These are phyloP conservation scores for Vitis cinerea DNA, from an alignment of 164 flowering plant species.

Conservation along the genomic window DNA sequence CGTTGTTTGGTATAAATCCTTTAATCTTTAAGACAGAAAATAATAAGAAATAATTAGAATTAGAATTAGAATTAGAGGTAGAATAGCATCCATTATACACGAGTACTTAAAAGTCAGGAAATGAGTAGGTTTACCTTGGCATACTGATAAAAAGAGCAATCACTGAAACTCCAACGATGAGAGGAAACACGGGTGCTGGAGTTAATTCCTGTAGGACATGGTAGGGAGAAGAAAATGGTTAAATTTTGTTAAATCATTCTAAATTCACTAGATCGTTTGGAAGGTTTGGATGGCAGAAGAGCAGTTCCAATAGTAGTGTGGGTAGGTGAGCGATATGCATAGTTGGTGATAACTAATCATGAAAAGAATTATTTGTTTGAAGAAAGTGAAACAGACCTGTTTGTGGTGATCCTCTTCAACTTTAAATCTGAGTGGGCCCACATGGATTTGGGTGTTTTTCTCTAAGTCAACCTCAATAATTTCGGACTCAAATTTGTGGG, in stretches of 20 bases:
- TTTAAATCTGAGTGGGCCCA: slow-evolving; percentile 80
- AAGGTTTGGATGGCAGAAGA: too few species aligned
- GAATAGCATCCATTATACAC: not conserved
- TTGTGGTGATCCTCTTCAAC: slow-evolving; percentile 66
- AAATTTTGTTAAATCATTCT: too few species aligned
- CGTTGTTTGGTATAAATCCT: slow-evolving; percentile 63
- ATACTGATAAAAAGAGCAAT: slow-evolving; percentile 71
- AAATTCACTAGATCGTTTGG: too few species aligned
- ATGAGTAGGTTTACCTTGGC: slow-evolving; percentile 60
- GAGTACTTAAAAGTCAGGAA: not conserved
- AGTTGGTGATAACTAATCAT: not conserved
- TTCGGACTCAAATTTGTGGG: slow-evolving; percentile 72
- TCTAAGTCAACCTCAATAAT: slow-evolving; percentile 81
- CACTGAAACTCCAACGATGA: slow-evolving; percentile 68
- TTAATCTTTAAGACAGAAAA: slow-evolving; percentile 41
- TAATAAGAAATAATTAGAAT: not conserved
- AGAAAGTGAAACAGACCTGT: slow-evolving; percentile 45
- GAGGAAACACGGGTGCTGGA: slow-evolving; percentile 84
- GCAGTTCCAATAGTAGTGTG: too few species aligned
- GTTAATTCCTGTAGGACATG: slow-evolving; percentile 78
- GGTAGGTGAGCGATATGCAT: not conserved
- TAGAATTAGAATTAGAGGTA: not conserved
- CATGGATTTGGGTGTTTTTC: slow-evolving; percentile 63
- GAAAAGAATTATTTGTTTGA: not conserved
- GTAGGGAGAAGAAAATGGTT: not conserved